phyloP scores from a whole-genome alignment of 495 filamentous ascomycete species.

The Penicillium bialowiezense region DNA sequence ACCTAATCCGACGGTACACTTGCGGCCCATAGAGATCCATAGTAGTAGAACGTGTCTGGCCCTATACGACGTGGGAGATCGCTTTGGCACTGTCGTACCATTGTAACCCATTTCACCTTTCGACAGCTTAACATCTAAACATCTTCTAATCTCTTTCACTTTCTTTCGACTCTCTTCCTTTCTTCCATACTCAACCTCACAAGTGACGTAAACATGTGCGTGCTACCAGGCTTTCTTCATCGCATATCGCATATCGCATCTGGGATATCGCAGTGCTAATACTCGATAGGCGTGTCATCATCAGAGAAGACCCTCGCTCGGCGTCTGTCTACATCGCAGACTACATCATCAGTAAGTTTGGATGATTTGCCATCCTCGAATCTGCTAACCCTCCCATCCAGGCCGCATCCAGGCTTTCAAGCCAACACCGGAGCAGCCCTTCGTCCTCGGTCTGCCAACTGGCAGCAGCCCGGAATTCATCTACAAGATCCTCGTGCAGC shows the following conservation, averaged over 20 bases:
- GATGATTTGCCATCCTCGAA: neutral
- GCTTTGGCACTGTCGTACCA: conserved; percentile 24
- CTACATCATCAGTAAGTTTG: conserved; percentile 70
- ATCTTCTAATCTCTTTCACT: neutral
- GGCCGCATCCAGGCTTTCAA: conserved; percentile 69
- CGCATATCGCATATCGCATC: neutral
- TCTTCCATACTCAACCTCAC: neutral
- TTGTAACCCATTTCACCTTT: conserved; percentile 18
- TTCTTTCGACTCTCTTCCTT: too few species aligned
- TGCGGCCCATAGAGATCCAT: conserved; percentile 5
- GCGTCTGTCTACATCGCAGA: conserved; percentile 75
- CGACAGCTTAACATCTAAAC: neutral
- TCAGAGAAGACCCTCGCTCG: conserved; percentile 63
- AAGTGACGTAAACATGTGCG: conserved; percentile 35
- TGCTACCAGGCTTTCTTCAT: too few species aligned
- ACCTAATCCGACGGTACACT: conserved; percentile 11
- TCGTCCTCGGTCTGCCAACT: conserved; percentile 81
- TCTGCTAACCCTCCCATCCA: conserved; percentile 10
- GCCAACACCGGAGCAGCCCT: conserved; percentile 67
- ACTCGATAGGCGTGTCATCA: conserved; percentile 72
- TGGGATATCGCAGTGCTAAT: conserved; percentile 12
- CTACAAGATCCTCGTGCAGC: conserved; percentile 73
- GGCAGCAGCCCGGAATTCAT: conserved; percentile 76
- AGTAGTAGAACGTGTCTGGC: conserved; percentile 1
- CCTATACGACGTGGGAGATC: conserved; percentile 7